Evolutionary conservation across 148 eudicot genomes (phyloP), one percentile per base, ranked within the genome.

Genomic region (Silene conica): DNA sequence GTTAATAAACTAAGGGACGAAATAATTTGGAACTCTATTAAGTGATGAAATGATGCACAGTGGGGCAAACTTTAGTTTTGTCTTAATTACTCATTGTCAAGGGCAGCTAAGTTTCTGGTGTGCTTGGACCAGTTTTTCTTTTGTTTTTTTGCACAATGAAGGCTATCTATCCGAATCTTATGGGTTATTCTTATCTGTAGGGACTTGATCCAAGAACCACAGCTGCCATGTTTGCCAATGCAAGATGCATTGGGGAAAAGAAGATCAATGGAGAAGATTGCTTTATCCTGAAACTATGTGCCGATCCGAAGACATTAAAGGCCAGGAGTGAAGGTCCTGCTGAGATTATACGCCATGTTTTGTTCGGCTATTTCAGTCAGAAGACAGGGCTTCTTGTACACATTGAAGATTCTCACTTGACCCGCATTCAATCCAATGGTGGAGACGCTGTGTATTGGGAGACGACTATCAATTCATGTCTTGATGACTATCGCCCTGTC

Each of bases 391-490:
- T 87, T 63, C 90, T 87, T 15, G 83, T 87, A 12, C 86, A 85
- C 79, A 77, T 87, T 48, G 90, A 87, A 76, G 90, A 87, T 69
- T 87, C 90, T 41, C 90, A 87, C 76, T 67, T 93, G 78, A 93
- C 98, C 71, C 97, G 97, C 52, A 89, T 93, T 68, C 98, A 91
- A 74, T 83, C 85, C 67, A 91, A 89, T 23, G 97, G 92, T n/a
- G 93, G 97, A 11, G 98, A 93, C 70, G 98, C 97, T 16, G 97
- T 91, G 5, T 93, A 93, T 71, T 93, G 98, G 98, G 98, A 93
- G 78, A 92, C 96, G 13, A 92, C 98, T 23, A 90, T 92, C 57
- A 87, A 89, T 66, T 92, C 98, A 3, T 85, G 82, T 60, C 86
- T 93, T 13, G 95, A 93, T 6, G 97, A 93, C 67, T 91, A 93